Evolutionary conservation across 768 basidiomycete genomes (phyloP).

Genomic region (Mycena galopus): DNA sequence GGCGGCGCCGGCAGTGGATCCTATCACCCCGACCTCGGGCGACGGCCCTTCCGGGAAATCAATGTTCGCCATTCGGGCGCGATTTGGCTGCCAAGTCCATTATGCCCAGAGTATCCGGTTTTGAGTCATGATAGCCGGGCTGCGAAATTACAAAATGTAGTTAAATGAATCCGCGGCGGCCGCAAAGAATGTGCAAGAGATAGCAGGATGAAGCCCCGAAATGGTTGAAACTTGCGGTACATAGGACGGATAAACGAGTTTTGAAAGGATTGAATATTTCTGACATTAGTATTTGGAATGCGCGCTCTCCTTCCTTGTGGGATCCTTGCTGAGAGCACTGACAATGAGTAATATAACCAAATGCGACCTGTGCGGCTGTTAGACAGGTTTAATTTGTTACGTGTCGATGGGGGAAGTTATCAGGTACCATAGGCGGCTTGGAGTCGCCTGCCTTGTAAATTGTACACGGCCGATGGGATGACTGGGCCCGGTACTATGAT

Average conservation of each 20-base stretch:
- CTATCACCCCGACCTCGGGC: not conserved
- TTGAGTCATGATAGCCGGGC: not conserved
- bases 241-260: not conserved
- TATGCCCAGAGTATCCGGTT: not conserved
- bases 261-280: not conserved
- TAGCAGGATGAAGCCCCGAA: not conserved
- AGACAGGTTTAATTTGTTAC: not conserved
- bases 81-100: slow-evolving; percentile 2
- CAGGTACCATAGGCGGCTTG: not conserved
- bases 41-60: not conserved
- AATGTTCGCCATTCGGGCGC: not conserved
- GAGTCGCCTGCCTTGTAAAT: too few species aligned
- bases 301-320: not conserved
- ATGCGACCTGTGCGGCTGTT: not conserved
- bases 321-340: not conserved
- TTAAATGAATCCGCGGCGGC: not conserved
- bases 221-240: not conserved
- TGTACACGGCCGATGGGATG: too few species aligned
- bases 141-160: not conserved
- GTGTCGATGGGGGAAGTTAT: not conserved
- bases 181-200: not conserved
- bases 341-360: not conserved
- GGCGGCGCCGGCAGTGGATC: not conserved
- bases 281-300: not conserved
- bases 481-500: too few species aligned